phyloP scores from a whole-genome alignment of 306 rosid genomes.

The Acacia melanoxylon region DNA sequence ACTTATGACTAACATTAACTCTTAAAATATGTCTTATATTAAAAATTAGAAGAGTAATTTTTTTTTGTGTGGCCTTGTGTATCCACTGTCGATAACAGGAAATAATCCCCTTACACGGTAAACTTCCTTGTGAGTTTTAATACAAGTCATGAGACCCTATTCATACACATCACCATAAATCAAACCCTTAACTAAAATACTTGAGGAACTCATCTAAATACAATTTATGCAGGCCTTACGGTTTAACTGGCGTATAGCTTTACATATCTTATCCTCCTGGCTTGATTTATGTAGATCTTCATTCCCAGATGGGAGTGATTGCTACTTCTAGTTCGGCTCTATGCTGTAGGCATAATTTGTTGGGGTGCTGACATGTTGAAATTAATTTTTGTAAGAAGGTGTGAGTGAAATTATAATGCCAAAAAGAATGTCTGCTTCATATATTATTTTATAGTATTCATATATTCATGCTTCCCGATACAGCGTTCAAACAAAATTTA shows the following conservation, averaged over 20 bases:
- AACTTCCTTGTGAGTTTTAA: accelerated
- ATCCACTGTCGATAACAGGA: accelerated
- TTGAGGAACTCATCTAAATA: no score
- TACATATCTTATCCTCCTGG: background rate
- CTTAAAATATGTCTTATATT: no score
- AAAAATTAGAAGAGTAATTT: accelerated
- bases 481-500: background rate
- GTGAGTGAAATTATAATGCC: background rate
- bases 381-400: background rate
- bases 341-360: background rate
- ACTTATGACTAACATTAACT: no score
- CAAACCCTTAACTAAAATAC: no score
- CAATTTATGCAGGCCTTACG: no score
- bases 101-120: no score
- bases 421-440: background rate
- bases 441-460: background rate
- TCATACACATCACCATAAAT: no score
- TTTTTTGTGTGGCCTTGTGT: no score
- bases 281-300: background rate
- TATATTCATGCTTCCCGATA: background rate
- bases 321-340: background rate
- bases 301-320: background rate
- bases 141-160: no score
- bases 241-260: background rate
- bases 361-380: background rate